phyloP scores from a whole-genome alignment of 2,329 filamentous ascomycete genomes.

The Phialemoniopsis sp. region DNA sequence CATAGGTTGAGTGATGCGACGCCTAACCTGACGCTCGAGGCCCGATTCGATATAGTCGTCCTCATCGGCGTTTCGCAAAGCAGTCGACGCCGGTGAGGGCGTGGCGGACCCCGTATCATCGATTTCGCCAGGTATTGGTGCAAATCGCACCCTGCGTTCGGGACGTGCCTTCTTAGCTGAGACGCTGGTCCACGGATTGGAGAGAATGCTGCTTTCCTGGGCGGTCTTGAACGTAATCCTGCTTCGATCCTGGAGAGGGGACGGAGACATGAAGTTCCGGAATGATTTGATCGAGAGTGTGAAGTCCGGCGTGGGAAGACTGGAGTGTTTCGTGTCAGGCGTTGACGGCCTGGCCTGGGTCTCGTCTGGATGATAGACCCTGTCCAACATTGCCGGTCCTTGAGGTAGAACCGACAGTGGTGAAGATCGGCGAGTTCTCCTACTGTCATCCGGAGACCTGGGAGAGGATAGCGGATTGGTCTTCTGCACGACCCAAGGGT shows the following conservation, averaged over 20 bases:
- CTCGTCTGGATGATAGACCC: too few relatives aligned
- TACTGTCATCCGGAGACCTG: too few relatives aligned
- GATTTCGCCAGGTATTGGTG: conserved; percentile 16
- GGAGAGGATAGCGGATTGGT: too few relatives aligned
- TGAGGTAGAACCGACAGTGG: too few relatives aligned
- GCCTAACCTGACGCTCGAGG: background rate
- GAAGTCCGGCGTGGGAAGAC: conserved; percentile 38
- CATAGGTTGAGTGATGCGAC: too few relatives aligned
- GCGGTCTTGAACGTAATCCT: too few relatives aligned
- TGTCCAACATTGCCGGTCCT: too few relatives aligned
- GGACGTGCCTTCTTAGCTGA: conserved; percentile 2
- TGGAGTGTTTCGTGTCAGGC: conserved; percentile 17
- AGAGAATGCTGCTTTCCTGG: background rate
- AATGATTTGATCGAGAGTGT: conserved; percentile 47
- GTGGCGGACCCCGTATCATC: too few relatives aligned
- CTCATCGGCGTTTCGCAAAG: conserved; percentile 9
- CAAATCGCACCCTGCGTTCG: conserved; percentile 28
- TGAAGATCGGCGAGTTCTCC: too few relatives aligned
- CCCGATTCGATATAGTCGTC: conserved; percentile 8
- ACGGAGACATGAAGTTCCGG: conserved; percentile 46
- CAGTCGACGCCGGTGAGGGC: too few relatives aligned
- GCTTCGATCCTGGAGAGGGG: conserved; percentile 20
- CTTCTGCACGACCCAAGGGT: too few relatives aligned
- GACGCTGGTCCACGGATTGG: conserved; percentile 10
- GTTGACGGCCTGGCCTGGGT: conserved; percentile 15